Evolutionary conservation across 2,329 filamentous ascomycete species (phyloP).

Genomic region (Tolypocladium tundrense): DNA sequence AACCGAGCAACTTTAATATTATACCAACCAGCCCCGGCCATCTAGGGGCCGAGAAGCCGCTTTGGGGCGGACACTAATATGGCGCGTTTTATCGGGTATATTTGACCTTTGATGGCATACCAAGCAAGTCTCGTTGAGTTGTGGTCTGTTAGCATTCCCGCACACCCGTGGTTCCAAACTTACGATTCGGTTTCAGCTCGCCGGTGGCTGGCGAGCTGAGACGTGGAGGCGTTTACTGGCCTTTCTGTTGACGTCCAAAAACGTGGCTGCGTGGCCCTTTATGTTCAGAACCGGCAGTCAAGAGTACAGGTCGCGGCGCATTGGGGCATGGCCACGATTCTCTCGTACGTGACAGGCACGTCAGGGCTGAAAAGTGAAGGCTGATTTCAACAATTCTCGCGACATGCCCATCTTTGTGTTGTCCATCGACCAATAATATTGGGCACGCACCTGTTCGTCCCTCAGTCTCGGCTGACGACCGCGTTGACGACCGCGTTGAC

Average conservation of each 20-base stretch:
- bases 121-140: neutral
- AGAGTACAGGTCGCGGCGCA: neutral
- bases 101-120: neutral
- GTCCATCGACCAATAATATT: neutral
- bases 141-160: neutral
- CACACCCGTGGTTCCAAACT: neutral
- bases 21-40: neutral
- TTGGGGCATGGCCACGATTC: no score
- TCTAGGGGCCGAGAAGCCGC: neutral
- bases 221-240: neutral
- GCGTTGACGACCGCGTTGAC: neutral
- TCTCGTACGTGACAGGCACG: neutral
- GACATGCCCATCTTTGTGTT: neutral
- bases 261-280: neutral
- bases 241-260: neutral
- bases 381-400: neutral
- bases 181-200: neutral
- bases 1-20: neutral
- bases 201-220: neutral
- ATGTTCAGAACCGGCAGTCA: neutral
- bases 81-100: neutral
- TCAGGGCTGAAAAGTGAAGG: neutral
- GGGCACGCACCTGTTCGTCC: neutral
- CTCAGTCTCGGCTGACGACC: neutral
- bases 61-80: neutral